Conservation (phyloP, 176 grass and related monocot genomes). For the Alloteropsis semialata region DNA sequence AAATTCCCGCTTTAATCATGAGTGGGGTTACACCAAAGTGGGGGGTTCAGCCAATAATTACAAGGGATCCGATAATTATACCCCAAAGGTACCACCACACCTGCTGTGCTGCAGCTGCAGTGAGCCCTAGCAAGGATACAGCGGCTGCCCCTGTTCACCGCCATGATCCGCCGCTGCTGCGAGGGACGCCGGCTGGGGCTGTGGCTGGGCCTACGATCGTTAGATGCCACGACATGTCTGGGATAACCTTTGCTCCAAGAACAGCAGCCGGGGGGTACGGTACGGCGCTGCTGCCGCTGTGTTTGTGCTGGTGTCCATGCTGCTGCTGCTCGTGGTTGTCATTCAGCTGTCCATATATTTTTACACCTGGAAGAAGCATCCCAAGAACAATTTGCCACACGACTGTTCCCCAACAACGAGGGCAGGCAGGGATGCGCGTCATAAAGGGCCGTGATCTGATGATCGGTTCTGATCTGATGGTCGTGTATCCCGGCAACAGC, state of each 20-base stretch:
- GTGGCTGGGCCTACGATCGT: conserved; percentile 10
- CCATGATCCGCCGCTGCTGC: neutral
- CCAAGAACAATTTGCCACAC: neutral
- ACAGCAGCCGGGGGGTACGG: conserved; percentile 4
- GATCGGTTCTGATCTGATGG: no score
- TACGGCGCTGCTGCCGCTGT: neutral
- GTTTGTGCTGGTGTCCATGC: neutral
- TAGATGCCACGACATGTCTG: conserved; percentile 9
- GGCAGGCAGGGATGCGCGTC: neutral
- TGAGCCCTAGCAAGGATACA: conserved; percentile 2
- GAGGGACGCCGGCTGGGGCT: neutral
- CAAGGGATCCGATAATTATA: neutral
- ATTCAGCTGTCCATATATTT: conserved; percentile 36
- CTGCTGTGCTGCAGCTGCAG: conserved; percentile 23
- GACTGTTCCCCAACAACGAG: conserved; percentile 2
- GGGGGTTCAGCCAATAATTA: conserved; percentile 3
- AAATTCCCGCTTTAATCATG: conserved; percentile 34
- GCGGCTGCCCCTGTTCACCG: conserved; percentile 2
- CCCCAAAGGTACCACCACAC: conserved; percentile 10
- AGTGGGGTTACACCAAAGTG: conserved; percentile 17
- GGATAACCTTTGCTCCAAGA: conserved; percentile 1
- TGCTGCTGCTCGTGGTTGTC: conserved; percentile 23
- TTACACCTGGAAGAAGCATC: conserved; percentile 26
- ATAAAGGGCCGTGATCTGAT: neutral
- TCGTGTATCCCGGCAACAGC: neutral